Conservation (phyloP, 495 filamentous ascomycete species). For the Penicillium arizonense region DNA sequence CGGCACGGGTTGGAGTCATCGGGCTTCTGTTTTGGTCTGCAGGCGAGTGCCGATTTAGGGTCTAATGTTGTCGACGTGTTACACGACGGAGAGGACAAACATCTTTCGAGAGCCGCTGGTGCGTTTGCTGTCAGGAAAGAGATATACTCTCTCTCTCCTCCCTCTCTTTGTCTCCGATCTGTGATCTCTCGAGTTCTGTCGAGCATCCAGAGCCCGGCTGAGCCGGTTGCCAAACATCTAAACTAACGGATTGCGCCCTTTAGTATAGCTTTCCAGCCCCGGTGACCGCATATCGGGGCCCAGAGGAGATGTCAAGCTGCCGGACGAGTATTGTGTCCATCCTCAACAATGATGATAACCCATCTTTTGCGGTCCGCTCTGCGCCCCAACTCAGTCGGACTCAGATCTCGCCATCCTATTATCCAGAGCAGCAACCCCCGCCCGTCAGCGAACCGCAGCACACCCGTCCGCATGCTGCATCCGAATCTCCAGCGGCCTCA, state of each 20-base stretch:
- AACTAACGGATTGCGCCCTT: constrained; percentile 14
- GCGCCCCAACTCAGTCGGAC: constrained; percentile 34
- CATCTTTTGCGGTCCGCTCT: constrained; percentile 47
- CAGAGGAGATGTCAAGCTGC: constrained; percentile 34
- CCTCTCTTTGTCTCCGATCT: constrained; percentile 1
- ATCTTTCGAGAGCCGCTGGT: constrained; percentile 38
- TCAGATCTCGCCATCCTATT: constrained; percentile 29
- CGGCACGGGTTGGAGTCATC: constrained; percentile 21
- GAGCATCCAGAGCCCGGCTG: constrained; percentile 8
- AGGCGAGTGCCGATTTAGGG: constrained; percentile 23
- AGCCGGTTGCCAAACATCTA: constrained; percentile 4
- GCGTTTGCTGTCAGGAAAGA: constrained; percentile 21
- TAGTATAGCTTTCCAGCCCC: constrained; percentile 24
- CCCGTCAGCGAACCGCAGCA: constrained; percentile 17
- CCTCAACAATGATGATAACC: constrained; percentile 50
- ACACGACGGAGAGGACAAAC: constrained; percentile 39
- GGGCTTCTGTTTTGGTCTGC: constrained; percentile 27
- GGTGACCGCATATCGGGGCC: constrained; percentile 16
- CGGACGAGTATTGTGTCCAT: constrained; percentile 45
- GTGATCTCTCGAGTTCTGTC: constrained; percentile 13
- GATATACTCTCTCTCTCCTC: constrained; percentile 6
- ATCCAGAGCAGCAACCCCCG: constrained; percentile 28
- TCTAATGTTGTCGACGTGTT: constrained; percentile 38
- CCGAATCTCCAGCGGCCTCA: constrained; percentile 26
- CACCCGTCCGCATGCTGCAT: constrained; percentile 23